Conservation (phyloP, 2,329 filamentous ascomycete genomes). For the Aspergillus pseudoviridinutans region DNA sequence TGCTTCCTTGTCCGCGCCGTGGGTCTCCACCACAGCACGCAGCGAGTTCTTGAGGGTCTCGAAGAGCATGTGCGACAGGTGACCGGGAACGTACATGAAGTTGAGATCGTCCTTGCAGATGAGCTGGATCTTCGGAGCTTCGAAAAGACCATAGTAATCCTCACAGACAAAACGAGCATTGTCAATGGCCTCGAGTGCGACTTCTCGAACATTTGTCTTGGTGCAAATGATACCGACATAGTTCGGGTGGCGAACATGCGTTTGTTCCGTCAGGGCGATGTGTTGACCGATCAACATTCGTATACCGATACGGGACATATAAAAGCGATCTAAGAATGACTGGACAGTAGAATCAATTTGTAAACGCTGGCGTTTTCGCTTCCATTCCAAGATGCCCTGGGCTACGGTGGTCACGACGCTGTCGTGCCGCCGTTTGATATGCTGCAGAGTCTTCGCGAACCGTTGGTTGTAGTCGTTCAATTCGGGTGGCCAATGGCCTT, state of each 20-base stretch:
- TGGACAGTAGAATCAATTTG: constrained; percentile 98
- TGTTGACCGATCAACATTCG: constrained; percentile 99
- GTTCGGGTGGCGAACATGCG: constrained; percentile 79
- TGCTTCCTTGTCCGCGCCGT: constrained; percentile 90
- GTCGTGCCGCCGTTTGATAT: constrained; percentile 94
- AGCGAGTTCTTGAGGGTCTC: constrained; percentile 98
- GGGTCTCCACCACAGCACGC: constrained; percentile 90
- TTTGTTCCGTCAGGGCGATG: constrained; percentile 93
- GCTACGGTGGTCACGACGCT: constrained; percentile 97
- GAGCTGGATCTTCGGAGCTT: constrained; percentile 92
- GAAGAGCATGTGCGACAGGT: constrained; percentile 98
- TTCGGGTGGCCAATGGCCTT: constrained; percentile 86
- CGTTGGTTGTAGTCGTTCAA: constrained; percentile 89
- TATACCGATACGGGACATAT: constrained; percentile 99
- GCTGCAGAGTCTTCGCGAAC: constrained; percentile 83
- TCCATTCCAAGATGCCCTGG: constrained; percentile 97
- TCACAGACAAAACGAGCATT: constrained; percentile 99
- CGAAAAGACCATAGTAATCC: constrained; percentile 95
- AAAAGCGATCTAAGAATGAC: constrained; percentile 95
- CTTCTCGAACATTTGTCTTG: constrained; percentile 91
- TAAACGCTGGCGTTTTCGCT: constrained; percentile 91
- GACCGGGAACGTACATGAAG: constrained; percentile 99
- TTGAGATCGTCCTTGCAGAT: constrained; percentile 91
- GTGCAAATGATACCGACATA: constrained; percentile 99
- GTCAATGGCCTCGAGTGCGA: constrained; percentile 95